phyloP scores from a whole-genome alignment of 2,329 filamentous ascomycete genomes.

The Cylindrodendrum hubeiense region DNA sequence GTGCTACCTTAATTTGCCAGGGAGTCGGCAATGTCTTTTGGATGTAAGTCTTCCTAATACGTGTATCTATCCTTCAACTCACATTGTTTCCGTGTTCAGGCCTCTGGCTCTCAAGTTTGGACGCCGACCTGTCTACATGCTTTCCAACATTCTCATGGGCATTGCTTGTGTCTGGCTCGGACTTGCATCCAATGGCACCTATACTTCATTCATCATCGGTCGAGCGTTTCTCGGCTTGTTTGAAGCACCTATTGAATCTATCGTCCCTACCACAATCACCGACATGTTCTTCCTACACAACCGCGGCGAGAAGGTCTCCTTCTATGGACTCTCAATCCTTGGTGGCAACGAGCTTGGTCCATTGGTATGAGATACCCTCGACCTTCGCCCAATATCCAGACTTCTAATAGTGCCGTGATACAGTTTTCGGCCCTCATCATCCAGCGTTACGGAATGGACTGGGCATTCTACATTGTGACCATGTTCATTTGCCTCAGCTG shows the following conservation, averaged over 20 bases:
- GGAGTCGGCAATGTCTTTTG: constrained; percentile 19
- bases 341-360: constrained; percentile 24
- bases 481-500: constrained; percentile 20
- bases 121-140: constrained; percentile 14
- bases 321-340: constrained; percentile 18
- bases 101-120: constrained; percentile 19
- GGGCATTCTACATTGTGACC: constrained; percentile 19
- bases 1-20: constrained; percentile 17
- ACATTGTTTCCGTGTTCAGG: not conserved
- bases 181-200: constrained; percentile 14
- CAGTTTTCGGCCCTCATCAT: constrained; percentile 21
- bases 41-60: constrained; percentile 3
- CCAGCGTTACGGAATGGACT: constrained; percentile 14
- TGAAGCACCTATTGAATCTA: constrained; percentile 18
- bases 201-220: constrained; percentile 16
- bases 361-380: not conserved
- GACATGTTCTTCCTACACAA: constrained; percentile 22
- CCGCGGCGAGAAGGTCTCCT: constrained; percentile 18
- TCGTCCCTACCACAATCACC: constrained; percentile 19
- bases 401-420: not conserved
- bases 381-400: not conserved
- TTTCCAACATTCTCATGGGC: constrained; percentile 19
- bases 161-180: constrained; percentile 21
- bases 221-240: constrained; percentile 18
- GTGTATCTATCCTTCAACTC: not conserved